Percentiles rank a stretch among this genome's conserved stretches.
phyloP scores from a whole-genome alignment of 2,329 filamentous ascomycete species.

The Stenocarpella maydis region DNA sequence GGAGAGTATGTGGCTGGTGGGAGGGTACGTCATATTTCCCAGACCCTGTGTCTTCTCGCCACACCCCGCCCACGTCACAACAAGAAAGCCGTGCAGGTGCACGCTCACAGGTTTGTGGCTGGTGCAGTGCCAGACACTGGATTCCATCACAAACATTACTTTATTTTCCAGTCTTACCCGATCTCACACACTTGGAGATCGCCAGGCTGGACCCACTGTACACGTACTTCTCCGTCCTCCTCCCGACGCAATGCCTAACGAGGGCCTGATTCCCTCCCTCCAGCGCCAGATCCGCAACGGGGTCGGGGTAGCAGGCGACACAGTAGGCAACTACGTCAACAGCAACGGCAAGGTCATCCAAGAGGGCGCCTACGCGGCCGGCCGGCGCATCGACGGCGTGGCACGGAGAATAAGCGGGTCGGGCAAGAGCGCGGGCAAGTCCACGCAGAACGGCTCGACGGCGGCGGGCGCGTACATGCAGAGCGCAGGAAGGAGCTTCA shows the following conservation, averaged over 20 bases:
- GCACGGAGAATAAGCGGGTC: conserved; percentile 31
- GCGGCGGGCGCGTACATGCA: conserved; percentile 21
- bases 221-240: neutral
- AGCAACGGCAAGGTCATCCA: conserved; percentile 34
- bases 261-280: conserved; percentile 32
- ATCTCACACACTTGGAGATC: neutral
- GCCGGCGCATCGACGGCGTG: conserved; percentile 26
- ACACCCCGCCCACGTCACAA: conserved; percentile 14
- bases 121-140: neutral
- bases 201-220: neutral
- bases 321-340: conserved; percentile 32
- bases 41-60: conserved; percentile 24
- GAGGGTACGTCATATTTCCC: conserved; percentile 26
- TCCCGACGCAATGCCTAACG: conserved; percentile 27
- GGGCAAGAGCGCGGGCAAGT: conserved; percentile 30
- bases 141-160: neutral
- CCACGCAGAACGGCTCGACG: conserved; percentile 11
- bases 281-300: conserved; percentile 33
- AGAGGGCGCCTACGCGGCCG: conserved; percentile 22
- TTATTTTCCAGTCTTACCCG: neutral
- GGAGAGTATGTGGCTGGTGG: neutral
- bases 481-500: conserved; percentile 20
- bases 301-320: conserved; percentile 29
- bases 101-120: neutral
- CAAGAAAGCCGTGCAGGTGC: neutral